These are phyloP conservation scores for Peronospora farinosa DNA, from an alignment of 352 stramenopile species.

Conservation along the genomic window DNA sequence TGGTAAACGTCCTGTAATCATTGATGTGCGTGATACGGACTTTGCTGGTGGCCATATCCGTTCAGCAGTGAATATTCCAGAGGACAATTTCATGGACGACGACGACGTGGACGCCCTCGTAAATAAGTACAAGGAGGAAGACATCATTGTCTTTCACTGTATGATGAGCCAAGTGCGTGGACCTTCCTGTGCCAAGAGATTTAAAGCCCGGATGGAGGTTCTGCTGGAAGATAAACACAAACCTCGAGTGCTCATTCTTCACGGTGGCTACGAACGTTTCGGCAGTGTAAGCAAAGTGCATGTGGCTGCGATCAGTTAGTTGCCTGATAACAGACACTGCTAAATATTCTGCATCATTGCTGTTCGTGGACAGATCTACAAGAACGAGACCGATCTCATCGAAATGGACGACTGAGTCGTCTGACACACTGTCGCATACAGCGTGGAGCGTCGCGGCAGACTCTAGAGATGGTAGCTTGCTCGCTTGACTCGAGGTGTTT, in stretches of 20 bases:
- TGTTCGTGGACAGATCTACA: constrained; percentile 41
- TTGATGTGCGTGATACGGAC: constrained; percentile 76
- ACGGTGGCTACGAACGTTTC: constrained; percentile 69
- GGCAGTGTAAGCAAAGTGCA: constrained; percentile 28
- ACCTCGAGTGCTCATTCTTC: constrained; percentile 60
- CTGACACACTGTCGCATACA: constrained; percentile 3
- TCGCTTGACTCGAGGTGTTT: constrained; percentile 40
- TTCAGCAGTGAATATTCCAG: constrained; percentile 67
- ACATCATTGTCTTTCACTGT: constrained; percentile 80
- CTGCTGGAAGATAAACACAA: constrained; percentile 43
- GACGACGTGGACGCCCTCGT: constrained; percentile 75
- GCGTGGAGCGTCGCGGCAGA: not conserved
- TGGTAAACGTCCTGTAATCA: constrained; percentile 39
- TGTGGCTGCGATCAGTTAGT: not conserved
- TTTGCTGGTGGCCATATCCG: constrained; percentile 71
- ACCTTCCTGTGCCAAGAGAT: constrained; percentile 71
- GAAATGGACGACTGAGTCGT: constrained; percentile 27
- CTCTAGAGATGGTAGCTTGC: constrained; percentile 50
- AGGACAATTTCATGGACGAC: constrained; percentile 77
- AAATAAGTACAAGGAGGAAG: constrained; percentile 49
- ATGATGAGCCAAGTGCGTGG: constrained; percentile 85
- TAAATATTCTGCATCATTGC: constrained; percentile 18
- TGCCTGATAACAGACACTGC: not conserved
- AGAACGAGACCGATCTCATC: constrained; percentile 38
- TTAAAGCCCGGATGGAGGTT: constrained; percentile 53